Percentiles rank a stretch among this genome's conserved stretches.
Evolutionary conservation across 139 green algal genomes (phyloP).

Genomic region (Medakamo hakoo): DNA sequence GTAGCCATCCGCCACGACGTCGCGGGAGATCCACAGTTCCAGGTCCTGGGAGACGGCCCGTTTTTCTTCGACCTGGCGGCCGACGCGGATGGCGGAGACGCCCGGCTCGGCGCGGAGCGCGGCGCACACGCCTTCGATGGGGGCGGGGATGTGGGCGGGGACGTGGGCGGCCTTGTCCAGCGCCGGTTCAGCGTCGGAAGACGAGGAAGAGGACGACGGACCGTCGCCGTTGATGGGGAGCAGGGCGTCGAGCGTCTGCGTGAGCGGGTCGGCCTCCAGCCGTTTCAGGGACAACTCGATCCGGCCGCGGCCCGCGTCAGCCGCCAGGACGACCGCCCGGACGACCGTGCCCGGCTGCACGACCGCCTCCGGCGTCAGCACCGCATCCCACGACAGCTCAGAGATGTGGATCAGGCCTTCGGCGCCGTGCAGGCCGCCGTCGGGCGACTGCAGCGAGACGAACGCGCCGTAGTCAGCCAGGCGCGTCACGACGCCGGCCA

Average conservation of each 20-base stretch:
- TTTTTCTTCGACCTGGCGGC: constrained; percentile 22
- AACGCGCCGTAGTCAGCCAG: constrained; percentile 37
- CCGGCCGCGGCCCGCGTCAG: constrained; percentile 4
- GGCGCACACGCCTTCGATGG: constrained; percentile 18
- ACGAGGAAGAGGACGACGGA: no score
- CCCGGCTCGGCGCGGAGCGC: constrained; percentile 18
- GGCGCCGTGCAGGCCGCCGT: constrained; percentile 9
- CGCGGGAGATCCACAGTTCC: constrained; percentile 34
- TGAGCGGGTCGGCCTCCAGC: constrained; percentile 31
- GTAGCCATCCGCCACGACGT: constrained; percentile 22
- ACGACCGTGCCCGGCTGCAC: constrained; percentile 12
- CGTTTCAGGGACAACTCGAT: constrained; percentile 27
- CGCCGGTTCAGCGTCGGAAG: not conserved
- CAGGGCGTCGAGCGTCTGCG: constrained; percentile 31
- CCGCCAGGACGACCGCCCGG: constrained; percentile 13
- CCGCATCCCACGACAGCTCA: constrained; percentile 33
- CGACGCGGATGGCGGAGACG: constrained; percentile 21
- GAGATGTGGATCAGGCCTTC: constrained; percentile 30
- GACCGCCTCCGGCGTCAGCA: constrained; percentile 13
- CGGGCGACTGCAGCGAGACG: constrained; percentile 15
- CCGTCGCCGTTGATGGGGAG: constrained; percentile 16
- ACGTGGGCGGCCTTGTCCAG: not conserved
- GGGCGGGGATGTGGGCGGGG: not conserved
- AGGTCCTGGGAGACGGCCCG: constrained; percentile 36
- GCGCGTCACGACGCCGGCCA: constrained; percentile 19